Base-by-base conservation (phyloP, 805 yeast genomes). In the Candida jianshihensis region DNA sequence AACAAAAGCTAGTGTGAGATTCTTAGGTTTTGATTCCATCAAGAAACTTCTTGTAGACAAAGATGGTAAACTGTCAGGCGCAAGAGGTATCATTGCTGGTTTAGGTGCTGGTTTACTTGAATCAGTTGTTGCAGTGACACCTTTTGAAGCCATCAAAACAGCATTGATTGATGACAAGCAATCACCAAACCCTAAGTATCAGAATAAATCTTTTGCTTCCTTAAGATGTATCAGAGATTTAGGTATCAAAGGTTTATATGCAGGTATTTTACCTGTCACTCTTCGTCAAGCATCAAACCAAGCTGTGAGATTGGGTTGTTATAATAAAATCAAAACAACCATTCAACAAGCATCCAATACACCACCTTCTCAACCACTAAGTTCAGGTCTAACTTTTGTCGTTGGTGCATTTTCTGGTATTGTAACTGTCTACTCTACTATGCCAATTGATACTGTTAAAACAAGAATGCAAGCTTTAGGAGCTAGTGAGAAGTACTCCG, bases 391-490 rank as follows among this genome's bases (percentile, higher is more conserved):
- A 41, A 92, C 97, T 0, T 92, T 90, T 59, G 69, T 77, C 1
- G 82, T 92, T 13, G 98, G 98, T 30, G 86, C 95, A 4, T 73
- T 85, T 53, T 89, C 96, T 3, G 96, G 96, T 31, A 70, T 82
- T 30, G 78, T 88, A 35, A 88, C 96, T 1, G 96, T 88, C 10
- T 88, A 88, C 60, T 67, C 92, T 4, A 88, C 96, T 3, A 88
- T 88, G 96, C 96, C 96, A 8, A 81, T 88, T 29, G 96, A 88
- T 55, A 88, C 96, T 1, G 95, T 88, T 42, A 90, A 90, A 64
- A 92, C 97, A 1, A 75, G 98, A 60, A 90, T 90, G 96, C 98
- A 90, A 66, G 81, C 95, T 16, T 70, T 90, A 46, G 89, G 85
- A 25, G 84, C 96, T 7, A 71, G 71, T 34, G 69, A 71, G 48